Base-by-base conservation (phyloP, 2,329 filamentous ascomycete species). In the Fusarium veterinarium region DNA sequence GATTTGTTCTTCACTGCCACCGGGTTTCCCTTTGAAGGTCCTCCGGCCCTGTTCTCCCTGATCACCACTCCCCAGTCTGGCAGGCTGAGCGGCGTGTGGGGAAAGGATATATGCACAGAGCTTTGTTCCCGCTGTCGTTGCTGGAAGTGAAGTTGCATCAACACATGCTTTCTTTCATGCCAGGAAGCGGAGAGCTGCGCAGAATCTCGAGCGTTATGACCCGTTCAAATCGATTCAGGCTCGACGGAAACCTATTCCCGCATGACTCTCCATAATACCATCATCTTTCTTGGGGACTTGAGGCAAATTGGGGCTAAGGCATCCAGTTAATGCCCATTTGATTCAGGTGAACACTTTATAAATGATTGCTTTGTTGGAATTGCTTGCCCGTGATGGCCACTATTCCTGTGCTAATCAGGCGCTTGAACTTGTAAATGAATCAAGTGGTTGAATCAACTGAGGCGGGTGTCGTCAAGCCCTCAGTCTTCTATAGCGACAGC, bases 21-120 rank as follows among this genome's bases (percentile, higher is more conserved):
- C 70, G 70, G 70, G 17, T 60, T 71, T 56, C 67, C 70, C n/a
- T 38, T 57, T 69, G 56, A 67, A 62, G 70, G 57, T n/a, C 45
- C 57, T 49, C 71, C 71, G 70, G 48, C 30, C 28, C 56, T 49
- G 42, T 46, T 46, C 56, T 70, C 52, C 48, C 69, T 59, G 48
- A 53, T 30, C 60, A 51, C 48, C 48, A 51, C n/a, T 25, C 31
- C 13, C 51, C 53, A 51, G 40, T 41, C 53, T 60, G 25, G 40
- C 44, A 60, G 59, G 52, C 60, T 52, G 65, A 53, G 42, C 42
- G 31, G 30, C 48, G 40, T 67, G 70, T 73, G 70, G 61, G 66
- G 70, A 67, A 70, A 69, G 46, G 40, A 38, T 40, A 60, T 48
- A 66, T 68, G 40, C 35, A 45, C 45, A 25, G 40, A 52, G 40